Evolutionary conservation across 306 rosid species (phyloP).

Genomic region (Dryas alaskensis): DNA sequence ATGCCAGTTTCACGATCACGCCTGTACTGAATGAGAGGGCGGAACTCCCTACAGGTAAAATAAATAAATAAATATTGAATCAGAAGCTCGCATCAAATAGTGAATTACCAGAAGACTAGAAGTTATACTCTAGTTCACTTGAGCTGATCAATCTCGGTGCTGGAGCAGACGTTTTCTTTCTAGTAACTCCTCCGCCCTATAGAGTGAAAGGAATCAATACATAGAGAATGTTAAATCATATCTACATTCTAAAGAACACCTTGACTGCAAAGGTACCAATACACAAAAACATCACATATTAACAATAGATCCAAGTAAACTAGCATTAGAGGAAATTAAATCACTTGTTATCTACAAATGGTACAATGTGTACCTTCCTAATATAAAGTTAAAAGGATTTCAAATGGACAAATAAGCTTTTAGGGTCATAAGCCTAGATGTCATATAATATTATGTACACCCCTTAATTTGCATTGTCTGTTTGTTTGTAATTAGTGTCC

Average conservation of each 20-base stretch:
- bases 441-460: too few relatives aligned
- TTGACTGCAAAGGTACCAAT: background rate
- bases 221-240: constrained; percentile 11
- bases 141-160: constrained; percentile 90
- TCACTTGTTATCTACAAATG: background rate
- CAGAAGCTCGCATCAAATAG: constrained; percentile 4
- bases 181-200: constrained; percentile 80
- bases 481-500: background rate
- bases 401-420: too few relatives aligned
- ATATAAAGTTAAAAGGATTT: background rate
- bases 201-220: constrained; percentile 15
- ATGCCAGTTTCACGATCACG: constrained; percentile 72
- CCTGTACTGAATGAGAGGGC: constrained; percentile 74
- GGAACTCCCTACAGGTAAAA: constrained; percentile 61
- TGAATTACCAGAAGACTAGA: constrained; percentile 8
- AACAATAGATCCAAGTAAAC: background rate
- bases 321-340: background rate
- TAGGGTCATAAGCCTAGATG: too few relatives aligned
- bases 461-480: background rate
- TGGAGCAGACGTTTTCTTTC: constrained; percentile 54
- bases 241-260: background rate
- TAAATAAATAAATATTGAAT: constrained; percentile 18
- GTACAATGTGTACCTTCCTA: background rate
- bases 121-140: constrained; percentile 82
- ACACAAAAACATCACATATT: constrained; percentile 1